Base-by-base conservation (phyloP, 2,329 filamentous ascomycete species). In the Colletotrichum sublineola region DNA sequence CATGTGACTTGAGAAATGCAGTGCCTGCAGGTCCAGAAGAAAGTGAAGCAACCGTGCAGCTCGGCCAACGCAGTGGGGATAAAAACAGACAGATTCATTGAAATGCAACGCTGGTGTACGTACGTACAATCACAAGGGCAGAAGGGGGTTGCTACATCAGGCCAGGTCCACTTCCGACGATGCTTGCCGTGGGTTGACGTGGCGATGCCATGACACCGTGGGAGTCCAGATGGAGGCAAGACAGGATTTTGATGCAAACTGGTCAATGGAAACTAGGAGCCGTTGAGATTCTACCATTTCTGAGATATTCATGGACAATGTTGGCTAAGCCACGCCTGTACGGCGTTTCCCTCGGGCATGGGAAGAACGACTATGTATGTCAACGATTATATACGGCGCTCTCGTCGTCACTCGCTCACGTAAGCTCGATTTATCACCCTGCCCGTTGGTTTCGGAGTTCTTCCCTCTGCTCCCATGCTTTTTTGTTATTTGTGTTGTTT, bases 1-100 rank as follows among this genome's bases (percentile, higher is more conserved):
- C 60, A 24, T 36, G 60, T 63, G 60, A 63, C 60, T 38, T n/a
- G 42, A 46, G 58, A 31, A 36, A 61, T 46, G 58, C 42, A 36
- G 56, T 42, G 38, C 20, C 56, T 42, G 38, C 56, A 58, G 56
- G 38, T 58, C 38, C 38, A 24, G 15, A 29, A 14, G 6, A 48
- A 29, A 18, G 56, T 58, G n/a, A 42, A 42, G 56, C n/a, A 40
- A 8, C 2, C 38, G 36, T 24, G 38, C 56, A 29, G n/a, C 38
- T 58, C 56, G 14, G n/a, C n/a, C 36, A 18, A 58, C 5, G 31
- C 20, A 38, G 53, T 29, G 14, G 18, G 14, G 1, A 44, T 6
- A 20, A 11, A 29, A 20, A n/a, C 38, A 18, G 50, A 9, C 3
- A 3, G 12, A 12, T 8, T 48, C 2, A 42, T 42, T 29, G 14